Evolutionary conservation across 495 filamentous ascomycete genomes (phyloP), one percentile per base, ranked within the genome.

Genomic region (Diplogelasinospora grovesii): DNA sequence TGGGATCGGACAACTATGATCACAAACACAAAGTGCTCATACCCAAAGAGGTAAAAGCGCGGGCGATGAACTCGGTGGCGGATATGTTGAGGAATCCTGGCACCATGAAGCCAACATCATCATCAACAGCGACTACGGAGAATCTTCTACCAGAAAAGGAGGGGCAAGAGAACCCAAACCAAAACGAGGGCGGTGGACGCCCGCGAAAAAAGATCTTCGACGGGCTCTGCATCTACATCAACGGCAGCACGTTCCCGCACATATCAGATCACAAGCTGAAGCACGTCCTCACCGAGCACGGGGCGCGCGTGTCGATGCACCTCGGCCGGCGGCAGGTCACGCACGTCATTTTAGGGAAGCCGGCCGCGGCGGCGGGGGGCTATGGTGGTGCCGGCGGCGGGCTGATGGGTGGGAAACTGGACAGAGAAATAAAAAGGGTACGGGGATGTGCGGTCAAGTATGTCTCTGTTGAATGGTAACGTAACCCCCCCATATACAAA

Each of bases 241-340:
- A 95, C 63, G 90, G 89, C 38, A 85, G 83, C 37, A 95, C 87
- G 1, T 66, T 79, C 37, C 86, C 90, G 5, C 52, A 74, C 10
- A 75, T 98, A 31, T 89, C 84, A 0, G 89, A 98, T 64, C 85
- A 94, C 58, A 79, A 76, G 52, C 74, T 97, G 32, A 94, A 92
- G 63, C 79, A 77, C 25, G 66, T 94, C 21, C 69, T 97, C 15
- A 76, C 73, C 8, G 63, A 75, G 38, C 71, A 92, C 53, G 92
- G 92, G 18, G 92, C 77, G 0, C 65, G 54, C 22, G 66, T 86
- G 28, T 77, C 85, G 3, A 69, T 85, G 10, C 67, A 74, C 38
- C 73, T 95, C 13, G 78, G 77, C 4, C 75, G 86, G 8, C 74
- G 78, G 15, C 70, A 71, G 24, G 85, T 95, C 25, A 93, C 89